Base-by-base conservation (phyloP, 352 stramenopile genomes). In the Phytophthora capsici region DNA sequence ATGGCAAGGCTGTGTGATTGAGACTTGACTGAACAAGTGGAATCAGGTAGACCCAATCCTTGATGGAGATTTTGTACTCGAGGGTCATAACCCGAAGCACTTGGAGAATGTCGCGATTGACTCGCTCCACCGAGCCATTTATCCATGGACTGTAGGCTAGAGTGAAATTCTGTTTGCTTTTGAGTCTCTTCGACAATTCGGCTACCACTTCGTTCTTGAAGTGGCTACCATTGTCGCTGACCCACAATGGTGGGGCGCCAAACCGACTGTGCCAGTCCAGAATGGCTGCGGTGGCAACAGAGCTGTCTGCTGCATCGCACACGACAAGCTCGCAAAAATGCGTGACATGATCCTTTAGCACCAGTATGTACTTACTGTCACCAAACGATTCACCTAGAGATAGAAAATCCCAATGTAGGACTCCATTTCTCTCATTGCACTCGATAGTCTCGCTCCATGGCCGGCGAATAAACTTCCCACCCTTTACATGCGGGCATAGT, bases 61-160 rank as follows among this genome's bases (percentile, higher is more conserved):
- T n/a, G n/a, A n/a, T n/a, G n/a, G n/a, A n/a, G n/a, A n/a, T n/a
- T n/a, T n/a, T n/a, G n/a, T n/a, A n/a, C n/a, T n/a, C n/a, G n/a
- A n/a, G n/a, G n/a, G n/a, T n/a, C n/a, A n/a, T n/a, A n/a, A n/a
- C n/a, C n/a, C n/a, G n/a, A n/a, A n/a, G n/a, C n/a, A n/a, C n/a
- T n/a, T n/a, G n/a, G n/a, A n/a, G n/a, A n/a, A n/a, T n/a, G n/a
- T n/a, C n/a, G n/a, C n/a, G n/a, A n/a, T n/a, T n/a, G n/a, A n/a
- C n/a, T n/a, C n/a, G n/a, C n/a, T n/a, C n/a, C n/a, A n/a, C n/a
- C n/a, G n/a, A n/a, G n/a, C n/a, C 70, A 43, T 77, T 79, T 1
- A 70, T 57, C 64, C 71, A 84, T 10, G 71, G 71, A 28, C 57
- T 63, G 46, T 74, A 78, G 1, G 62, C 59, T 9, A 63, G 26